Evolutionary conservation across 2,329 filamentous ascomycete genomes (phyloP).

Genomic region (Remersonia thermophila): DNA sequence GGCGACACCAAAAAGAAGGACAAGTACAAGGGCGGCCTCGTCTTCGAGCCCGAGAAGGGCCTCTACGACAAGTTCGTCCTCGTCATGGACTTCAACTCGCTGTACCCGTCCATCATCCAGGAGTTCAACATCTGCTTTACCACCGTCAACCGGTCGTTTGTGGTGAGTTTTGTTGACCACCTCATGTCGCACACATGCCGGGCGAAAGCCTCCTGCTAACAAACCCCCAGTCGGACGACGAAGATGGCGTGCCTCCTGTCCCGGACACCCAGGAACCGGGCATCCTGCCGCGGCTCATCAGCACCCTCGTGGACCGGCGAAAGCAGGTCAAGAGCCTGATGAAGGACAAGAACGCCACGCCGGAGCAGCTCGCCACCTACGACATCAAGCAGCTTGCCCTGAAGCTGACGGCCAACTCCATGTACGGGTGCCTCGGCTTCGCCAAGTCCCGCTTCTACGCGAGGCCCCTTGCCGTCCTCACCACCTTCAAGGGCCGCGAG

Average conservation of each 20-base stretch:
- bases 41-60: constrained; percentile 95
- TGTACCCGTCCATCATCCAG: constrained; percentile 97
- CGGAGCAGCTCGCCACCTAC: constrained; percentile 84
- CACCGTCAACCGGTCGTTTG: constrained; percentile 67
- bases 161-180: constrained; percentile 39
- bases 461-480: constrained; percentile 85
- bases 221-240: constrained; percentile 50
- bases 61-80: constrained; percentile 96
- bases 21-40: constrained; percentile 96
- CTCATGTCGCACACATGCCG: not conserved
- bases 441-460: constrained; percentile 96
- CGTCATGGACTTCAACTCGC: constrained; percentile 99
- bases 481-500: constrained; percentile 93
- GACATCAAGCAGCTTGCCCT: constrained; percentile 95
- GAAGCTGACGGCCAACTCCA: constrained; percentile 96
- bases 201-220: constrained; percentile 5
- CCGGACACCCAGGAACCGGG: constrained; percentile 68
- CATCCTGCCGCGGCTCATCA: constrained; percentile 80
- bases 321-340: constrained; percentile 91
- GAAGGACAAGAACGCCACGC: constrained; percentile 81
- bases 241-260: constrained; percentile 81
- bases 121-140: constrained; percentile 99
- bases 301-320: constrained; percentile 78
- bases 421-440: constrained; percentile 98
- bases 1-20: constrained; percentile 90